Conservation (phyloP, 768 basidiomycete species). For the Lactifluus rugatus region DNA sequence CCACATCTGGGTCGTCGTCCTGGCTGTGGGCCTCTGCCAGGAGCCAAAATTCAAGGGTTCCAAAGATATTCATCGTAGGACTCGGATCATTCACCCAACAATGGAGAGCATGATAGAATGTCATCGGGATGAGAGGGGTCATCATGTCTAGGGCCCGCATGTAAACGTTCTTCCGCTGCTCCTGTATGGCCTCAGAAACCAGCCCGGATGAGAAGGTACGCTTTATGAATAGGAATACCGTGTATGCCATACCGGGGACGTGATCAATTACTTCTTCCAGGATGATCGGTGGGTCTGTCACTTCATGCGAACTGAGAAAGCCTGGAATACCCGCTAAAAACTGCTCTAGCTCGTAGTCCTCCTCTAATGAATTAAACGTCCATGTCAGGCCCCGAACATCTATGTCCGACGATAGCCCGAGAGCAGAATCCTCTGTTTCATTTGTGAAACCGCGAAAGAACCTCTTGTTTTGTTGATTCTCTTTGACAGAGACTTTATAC, state of each 20-base stretch:
- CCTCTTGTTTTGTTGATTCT: constrained; percentile 6
- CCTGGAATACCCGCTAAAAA: constrained; percentile 13
- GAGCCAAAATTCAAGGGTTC: constrained; percentile 8
- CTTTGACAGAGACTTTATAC: constrained; percentile 8
- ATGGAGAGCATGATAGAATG: constrained; percentile 11
- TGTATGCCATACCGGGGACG: constrained; percentile 11
- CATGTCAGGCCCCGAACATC: constrained; percentile 10
- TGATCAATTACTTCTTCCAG: not conserved
- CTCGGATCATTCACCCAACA: constrained; percentile 6
- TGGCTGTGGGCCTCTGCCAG: constrained; percentile 6
- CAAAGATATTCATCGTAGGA: constrained; percentile 1
- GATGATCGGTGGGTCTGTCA: not conserved
- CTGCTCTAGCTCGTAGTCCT: constrained; percentile 14
- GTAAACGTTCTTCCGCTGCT: constrained; percentile 5
- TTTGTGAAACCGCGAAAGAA: constrained; percentile 10
- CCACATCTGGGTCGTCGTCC: constrained; percentile 14
- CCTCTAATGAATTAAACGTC: constrained; percentile 14
- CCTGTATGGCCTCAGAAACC: constrained; percentile 7
- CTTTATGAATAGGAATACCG: constrained; percentile 9
- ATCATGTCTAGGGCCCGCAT: constrained; percentile 5
- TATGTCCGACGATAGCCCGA: constrained; percentile 3
- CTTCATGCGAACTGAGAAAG: constrained; percentile 11
- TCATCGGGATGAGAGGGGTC: constrained; percentile 4
- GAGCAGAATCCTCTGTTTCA: constrained; percentile 6
- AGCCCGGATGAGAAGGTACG: constrained; percentile 12